phyloP scores from a whole-genome alignment of 176 grass and related monocot species.

The Themeda triandra region DNA sequence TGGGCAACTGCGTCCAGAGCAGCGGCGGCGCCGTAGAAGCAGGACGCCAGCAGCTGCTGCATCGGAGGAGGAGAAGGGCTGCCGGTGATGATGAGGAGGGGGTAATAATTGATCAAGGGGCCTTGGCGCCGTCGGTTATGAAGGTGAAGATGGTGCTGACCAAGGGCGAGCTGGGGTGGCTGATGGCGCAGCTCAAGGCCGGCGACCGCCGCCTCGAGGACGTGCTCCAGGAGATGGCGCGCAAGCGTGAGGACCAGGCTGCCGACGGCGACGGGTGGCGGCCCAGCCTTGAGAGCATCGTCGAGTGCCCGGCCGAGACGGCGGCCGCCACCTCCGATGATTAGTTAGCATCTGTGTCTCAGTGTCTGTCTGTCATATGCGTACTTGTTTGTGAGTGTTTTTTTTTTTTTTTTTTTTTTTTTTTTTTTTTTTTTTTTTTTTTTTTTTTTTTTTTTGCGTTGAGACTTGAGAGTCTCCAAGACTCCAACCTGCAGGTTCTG shows the following conservation, averaged over 20 bases:
- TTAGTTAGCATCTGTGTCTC: not conserved
- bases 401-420: no score
- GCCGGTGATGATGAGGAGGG: not conserved
- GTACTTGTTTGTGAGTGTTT: no score
- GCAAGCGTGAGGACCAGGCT: constrained; percentile 12
- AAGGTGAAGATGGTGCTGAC: constrained; percentile 77
- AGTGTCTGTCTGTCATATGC: no score
- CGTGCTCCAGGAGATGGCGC: constrained; percentile 55
- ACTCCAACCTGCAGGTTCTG: no score
- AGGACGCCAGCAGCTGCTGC: not conserved
- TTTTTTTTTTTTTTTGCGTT: no score
- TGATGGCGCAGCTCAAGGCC: constrained; percentile 58
- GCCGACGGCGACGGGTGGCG: constrained; percentile 25
- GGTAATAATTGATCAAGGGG: not conserved
- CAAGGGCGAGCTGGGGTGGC: constrained; percentile 71
- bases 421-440: no score
- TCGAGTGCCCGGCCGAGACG: constrained; percentile 43
- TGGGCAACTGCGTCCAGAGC: constrained; percentile 49
- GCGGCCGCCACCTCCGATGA: not conserved
- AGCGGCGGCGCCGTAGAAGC: not conserved
- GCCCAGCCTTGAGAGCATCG: constrained; percentile 67
- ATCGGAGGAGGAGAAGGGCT: not conserved
- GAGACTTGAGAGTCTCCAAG: no score
- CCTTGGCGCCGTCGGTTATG: constrained; percentile 12
- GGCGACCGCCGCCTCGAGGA: constrained; percentile 53